Evolutionary conservation across 23 red algal genomes (phyloP).

Genomic region (Gracilariopsis chorda): DNA sequence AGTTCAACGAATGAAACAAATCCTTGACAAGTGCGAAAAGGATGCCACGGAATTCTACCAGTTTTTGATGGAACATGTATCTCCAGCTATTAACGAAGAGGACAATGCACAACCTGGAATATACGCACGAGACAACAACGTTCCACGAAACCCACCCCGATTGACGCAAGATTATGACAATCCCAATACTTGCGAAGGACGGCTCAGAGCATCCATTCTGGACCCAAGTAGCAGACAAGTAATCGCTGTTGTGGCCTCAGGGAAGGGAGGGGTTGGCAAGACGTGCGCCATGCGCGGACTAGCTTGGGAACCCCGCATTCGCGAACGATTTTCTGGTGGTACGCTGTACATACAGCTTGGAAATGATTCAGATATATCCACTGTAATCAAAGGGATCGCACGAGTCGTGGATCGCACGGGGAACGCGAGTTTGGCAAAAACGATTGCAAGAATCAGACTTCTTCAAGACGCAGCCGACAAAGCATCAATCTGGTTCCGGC

Average conservation of each 20-base stretch:
- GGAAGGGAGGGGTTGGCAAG: slow-evolving; percentile 31
- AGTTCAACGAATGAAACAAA: neutral
- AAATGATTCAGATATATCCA: neutral
- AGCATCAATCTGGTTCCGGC: neutral
- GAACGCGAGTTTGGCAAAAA: neutral
- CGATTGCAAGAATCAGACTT: neutral
- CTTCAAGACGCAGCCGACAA: neutral
- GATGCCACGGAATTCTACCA: neutral
- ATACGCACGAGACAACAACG: neutral
- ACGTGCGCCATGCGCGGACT: slow-evolving; percentile 11
- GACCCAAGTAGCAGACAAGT: neutral
- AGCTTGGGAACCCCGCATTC: neutral
- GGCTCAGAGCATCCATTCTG: neutral
- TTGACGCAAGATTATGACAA: neutral
- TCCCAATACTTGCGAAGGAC: slow-evolving; percentile 17
- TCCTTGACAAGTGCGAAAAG: slow-evolving; percentile 1
- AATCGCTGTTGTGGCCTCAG: neutral
- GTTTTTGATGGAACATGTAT: neutral
- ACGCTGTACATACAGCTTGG: slow-evolving; percentile 2
- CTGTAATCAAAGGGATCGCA: neutral
- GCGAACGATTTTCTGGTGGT: neutral
- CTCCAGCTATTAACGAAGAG: neutral
- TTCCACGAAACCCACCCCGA: neutral
- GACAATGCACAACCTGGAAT: neutral
- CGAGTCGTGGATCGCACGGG: neutral